Evolutionary conservation across 2,329 filamentous ascomycete species (phyloP).

Genomic region (Paecilomyces sp.): DNA sequence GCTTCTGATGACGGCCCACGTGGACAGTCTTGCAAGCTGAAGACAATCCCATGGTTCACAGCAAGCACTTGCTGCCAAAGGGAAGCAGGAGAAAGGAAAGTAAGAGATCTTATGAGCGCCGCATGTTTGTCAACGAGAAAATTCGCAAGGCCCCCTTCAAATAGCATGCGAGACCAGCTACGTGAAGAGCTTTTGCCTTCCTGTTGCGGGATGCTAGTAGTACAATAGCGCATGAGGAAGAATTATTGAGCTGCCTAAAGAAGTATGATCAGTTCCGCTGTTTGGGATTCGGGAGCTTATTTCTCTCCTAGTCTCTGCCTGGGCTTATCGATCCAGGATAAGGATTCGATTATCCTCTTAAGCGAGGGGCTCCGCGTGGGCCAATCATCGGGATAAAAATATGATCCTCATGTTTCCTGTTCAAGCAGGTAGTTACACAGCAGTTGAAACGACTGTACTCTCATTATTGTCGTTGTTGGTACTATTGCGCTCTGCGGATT

Average conservation of each 20-base stretch:
- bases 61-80: not conserved
- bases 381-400: not conserved
- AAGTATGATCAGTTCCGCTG: not conserved
- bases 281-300: not conserved
- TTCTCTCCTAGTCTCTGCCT: not conserved
- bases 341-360: not conserved
- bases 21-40: conserved; percentile 21
- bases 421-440: not conserved
- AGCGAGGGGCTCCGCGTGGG: not conserved
- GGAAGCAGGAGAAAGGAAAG: not conserved
- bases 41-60: conserved; percentile 10
- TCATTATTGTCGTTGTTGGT: too few relatives aligned
- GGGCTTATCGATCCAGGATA: not conserved
- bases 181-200: not conserved
- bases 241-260: not conserved
- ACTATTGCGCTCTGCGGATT: too few relatives aligned
- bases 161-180: not conserved
- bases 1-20: conserved; percentile 27
- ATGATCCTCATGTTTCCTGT: not conserved
- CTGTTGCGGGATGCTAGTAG: not conserved
- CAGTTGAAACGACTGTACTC: not conserved
- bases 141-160: not conserved
- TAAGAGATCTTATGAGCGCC: not conserved
- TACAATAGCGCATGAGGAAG: not conserved
- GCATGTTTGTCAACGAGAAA: not conserved